Evolutionary conservation across 2,329 filamentous ascomycete species (phyloP).

Genomic region (Zarea fungicola): DNA sequence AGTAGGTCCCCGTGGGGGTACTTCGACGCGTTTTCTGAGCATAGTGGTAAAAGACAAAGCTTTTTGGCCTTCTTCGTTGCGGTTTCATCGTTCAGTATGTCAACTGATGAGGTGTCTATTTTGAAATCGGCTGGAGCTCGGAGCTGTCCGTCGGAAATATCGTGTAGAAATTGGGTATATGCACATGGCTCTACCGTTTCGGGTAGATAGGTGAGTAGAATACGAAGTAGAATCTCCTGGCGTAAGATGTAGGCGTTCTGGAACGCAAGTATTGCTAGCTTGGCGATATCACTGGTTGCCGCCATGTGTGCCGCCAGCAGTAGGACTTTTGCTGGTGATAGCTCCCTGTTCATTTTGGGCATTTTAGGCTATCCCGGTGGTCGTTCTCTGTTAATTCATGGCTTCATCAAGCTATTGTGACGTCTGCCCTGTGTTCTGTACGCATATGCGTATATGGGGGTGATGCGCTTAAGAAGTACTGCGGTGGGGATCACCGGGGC

Average conservation of each 20-base stretch:
- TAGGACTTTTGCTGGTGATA: constrained; percentile 64
- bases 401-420: not conserved
- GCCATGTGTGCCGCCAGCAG: constrained; percentile 69
- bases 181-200: constrained; percentile 59
- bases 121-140: constrained; percentile 32
- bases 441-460: constrained; percentile 8
- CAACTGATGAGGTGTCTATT: constrained; percentile 52
- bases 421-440: constrained; percentile 1
- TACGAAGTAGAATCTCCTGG: constrained; percentile 61
- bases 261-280: constrained; percentile 55
- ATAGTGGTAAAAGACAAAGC: constrained; percentile 57
- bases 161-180: constrained; percentile 58
- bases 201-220: constrained; percentile 72
- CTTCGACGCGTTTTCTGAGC: constrained; percentile 40
- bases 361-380: not conserved
- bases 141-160: constrained; percentile 47
- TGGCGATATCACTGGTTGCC: constrained; percentile 57
- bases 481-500: not conserved
- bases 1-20: constrained; percentile 50
- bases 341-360: constrained; percentile 20
- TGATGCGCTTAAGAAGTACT: not conserved
- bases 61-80: constrained; percentile 60
- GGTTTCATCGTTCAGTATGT: constrained; percentile 55
- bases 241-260: constrained; percentile 53
- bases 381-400: no score